A percentile compares a stretch with the other conserved stretches of the same genome.
Conservation (phyloP, 2,329 filamentous ascomycete species). For the Triangularia setosa region DNA sequence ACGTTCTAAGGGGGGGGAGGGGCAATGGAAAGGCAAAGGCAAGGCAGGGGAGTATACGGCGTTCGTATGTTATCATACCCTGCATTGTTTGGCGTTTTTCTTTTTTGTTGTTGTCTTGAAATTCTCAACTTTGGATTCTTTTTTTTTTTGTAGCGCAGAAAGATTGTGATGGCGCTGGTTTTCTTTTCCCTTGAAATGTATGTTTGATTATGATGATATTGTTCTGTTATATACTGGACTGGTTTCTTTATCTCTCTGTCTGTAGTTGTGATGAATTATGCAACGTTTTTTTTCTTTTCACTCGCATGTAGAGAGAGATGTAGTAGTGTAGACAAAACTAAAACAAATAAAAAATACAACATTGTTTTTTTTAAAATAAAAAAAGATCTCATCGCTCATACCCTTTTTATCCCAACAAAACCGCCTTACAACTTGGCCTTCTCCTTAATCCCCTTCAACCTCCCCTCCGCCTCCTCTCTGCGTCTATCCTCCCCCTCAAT, state of each 20-base stretch:
- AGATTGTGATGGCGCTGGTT: background rate
- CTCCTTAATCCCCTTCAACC: constrained; percentile 48
- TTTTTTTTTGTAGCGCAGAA: background rate
- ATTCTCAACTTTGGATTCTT: background rate
- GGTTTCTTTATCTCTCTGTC: background rate
- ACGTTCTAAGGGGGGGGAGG: background rate
- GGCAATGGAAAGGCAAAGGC: background rate
- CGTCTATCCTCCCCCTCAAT: constrained; percentile 40
- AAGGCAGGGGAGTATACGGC: background rate
- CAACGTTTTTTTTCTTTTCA: background rate
- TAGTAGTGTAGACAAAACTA: constrained; percentile 12
- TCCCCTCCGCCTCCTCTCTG: constrained; percentile 40
- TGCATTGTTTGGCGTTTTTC: constrained; percentile 13
- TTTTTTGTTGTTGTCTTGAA: background rate
- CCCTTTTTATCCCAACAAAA: background rate
- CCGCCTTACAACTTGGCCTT: constrained; percentile 37
- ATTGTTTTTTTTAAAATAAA: no score
- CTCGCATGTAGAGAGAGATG: constrained; percentile 2
- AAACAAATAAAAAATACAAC: constrained; percentile 1
- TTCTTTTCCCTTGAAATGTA: background rate
- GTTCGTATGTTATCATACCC: constrained; percentile 18
- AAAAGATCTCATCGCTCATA: background rate
- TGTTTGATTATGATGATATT: background rate
- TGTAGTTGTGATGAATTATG: background rate
- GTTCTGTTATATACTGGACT: background rate